These are phyloP conservation scores for Plasmodium falciparum DNA, from an alignment of 169 alveolate genomes.

Conservation along the genomic window DNA sequence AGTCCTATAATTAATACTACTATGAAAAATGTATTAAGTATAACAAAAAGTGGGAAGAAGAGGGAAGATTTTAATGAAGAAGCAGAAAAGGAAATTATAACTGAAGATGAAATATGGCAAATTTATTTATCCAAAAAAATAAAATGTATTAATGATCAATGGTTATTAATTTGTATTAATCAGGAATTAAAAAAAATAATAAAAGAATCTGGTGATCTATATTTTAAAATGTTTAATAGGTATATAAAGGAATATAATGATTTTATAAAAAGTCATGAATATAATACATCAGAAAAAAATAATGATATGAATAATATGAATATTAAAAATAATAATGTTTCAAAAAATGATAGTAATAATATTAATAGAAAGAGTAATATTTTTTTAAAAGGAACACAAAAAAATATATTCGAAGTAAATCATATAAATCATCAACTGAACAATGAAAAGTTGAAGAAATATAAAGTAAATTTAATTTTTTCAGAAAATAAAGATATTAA, in stretches of 20 bases:
- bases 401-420: constrained; percentile 55
- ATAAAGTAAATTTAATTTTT: constrained; percentile 65
- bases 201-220: constrained; percentile 47
- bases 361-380: background rate
- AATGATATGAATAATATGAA: background rate
- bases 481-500: constrained; percentile 73
- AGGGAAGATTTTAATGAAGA: constrained; percentile 75
- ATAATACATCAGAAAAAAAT: constrained; percentile 1
- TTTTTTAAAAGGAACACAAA: background rate
- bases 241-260: constrained; percentile 68
- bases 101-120: constrained; percentile 76
- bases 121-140: constrained; percentile 62
- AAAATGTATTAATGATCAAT: constrained; percentile 60
- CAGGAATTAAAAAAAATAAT: constrained; percentile 56
- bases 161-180: constrained; percentile 66
- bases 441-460: constrained; percentile 42
- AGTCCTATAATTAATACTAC: constrained; percentile 74
- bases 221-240: constrained; percentile 66
- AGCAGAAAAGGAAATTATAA: constrained; percentile 41
- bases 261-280: constrained; percentile 50
- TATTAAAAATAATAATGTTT: background rate
- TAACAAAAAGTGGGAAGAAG: constrained; percentile 75
- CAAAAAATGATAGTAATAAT: background rate
- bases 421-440: constrained; percentile 23
- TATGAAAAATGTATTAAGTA: constrained; percentile 62